Evolutionary conservation across 2,329 filamentous ascomycete genomes (phyloP).

Genomic region (Lomentospora prolificans): DNA sequence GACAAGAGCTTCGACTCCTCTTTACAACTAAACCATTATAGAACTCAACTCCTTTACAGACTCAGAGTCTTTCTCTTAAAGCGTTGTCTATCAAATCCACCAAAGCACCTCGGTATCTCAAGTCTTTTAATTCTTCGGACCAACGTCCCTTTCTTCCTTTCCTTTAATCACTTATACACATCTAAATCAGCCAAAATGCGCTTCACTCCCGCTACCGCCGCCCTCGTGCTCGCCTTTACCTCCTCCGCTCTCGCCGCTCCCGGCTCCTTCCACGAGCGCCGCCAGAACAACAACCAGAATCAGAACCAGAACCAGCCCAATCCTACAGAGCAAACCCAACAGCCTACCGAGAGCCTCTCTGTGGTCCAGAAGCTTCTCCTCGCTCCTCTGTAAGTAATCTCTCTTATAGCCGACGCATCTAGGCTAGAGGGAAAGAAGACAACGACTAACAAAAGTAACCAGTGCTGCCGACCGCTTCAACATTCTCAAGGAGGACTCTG

Average conservation of each 20-base stretch:
- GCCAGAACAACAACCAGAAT: constrained; percentile 5
- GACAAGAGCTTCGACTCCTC: too few relatives aligned
- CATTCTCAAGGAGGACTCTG: constrained; percentile 26
- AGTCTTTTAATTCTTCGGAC: too few relatives aligned
- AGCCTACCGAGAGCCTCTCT: constrained; percentile 19
- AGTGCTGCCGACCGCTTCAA: constrained; percentile 28
- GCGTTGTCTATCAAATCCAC: not conserved
- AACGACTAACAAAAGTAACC: not conserved
- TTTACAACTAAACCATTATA: too few relatives aligned
- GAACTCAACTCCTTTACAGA: too few relatives aligned
- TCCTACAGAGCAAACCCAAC: too few relatives aligned
- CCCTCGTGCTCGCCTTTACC: constrained; percentile 29
- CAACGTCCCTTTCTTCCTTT: too few relatives aligned
- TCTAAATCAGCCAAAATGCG: constrained; percentile 21
- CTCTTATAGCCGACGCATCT: not conserved
- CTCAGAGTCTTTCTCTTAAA: too few relatives aligned
- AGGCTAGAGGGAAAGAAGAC: not conserved
- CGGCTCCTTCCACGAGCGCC: constrained; percentile 8
- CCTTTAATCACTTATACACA: too few relatives aligned
- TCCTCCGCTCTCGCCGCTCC: constrained; percentile 20
- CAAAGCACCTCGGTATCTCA: too few relatives aligned
- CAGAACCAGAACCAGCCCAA: too few relatives aligned
- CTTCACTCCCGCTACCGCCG: constrained; percentile 22
- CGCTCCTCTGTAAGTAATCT: constrained; percentile 10
- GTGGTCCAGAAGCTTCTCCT: constrained; percentile 18